Evolutionary conservation across 192 early-diverging fungal species (phyloP).

Genomic region (Coemansia brasiliensis): DNA sequence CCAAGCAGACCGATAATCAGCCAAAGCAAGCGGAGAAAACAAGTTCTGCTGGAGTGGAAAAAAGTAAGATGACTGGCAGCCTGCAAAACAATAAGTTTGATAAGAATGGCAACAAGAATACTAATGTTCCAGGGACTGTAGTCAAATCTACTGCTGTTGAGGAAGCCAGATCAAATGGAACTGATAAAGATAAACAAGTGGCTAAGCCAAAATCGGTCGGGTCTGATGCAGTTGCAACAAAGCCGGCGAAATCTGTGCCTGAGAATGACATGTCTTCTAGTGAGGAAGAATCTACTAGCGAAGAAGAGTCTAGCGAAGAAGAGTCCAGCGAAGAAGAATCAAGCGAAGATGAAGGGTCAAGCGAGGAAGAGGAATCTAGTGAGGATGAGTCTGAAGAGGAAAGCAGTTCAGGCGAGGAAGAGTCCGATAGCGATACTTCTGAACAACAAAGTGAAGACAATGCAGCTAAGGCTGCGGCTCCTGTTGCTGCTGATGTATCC

Average conservation of each 20-base stretch:
- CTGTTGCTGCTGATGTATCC: background rate
- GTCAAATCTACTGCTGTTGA: too few relatives aligned
- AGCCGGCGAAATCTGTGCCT: too few relatives aligned
- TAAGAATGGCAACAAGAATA: too few relatives aligned
- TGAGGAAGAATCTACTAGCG: background rate
- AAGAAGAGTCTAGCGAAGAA: background rate
- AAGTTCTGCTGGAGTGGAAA: too few relatives aligned
- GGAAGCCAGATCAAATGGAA: too few relatives aligned
- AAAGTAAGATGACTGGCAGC: too few relatives aligned
- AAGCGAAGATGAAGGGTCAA: background rate
- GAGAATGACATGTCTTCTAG: background rate
- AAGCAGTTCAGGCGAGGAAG: slow-evolving; percentile 5
- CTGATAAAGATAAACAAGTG: too few relatives aligned
- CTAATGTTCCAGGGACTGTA: too few relatives aligned
- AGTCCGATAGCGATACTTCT: background rate
- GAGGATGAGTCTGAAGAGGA: slow-evolving; percentile 13
- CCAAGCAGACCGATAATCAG: background rate
- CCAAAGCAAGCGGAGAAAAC: background rate
- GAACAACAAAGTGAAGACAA: background rate
- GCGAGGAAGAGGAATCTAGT: slow-evolving; percentile 3
- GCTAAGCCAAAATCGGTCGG: too few relatives aligned
- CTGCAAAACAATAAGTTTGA: too few relatives aligned
- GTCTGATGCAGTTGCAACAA: background rate
- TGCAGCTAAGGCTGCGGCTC: background rate
- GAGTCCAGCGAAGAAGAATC: slow-evolving; percentile 9